Percentiles rank a stretch among this genome's conserved stretches.
Evolutionary conservation across 345 rosid species (phyloP).

Genomic region (Eucalyptus camaldulensis): DNA sequence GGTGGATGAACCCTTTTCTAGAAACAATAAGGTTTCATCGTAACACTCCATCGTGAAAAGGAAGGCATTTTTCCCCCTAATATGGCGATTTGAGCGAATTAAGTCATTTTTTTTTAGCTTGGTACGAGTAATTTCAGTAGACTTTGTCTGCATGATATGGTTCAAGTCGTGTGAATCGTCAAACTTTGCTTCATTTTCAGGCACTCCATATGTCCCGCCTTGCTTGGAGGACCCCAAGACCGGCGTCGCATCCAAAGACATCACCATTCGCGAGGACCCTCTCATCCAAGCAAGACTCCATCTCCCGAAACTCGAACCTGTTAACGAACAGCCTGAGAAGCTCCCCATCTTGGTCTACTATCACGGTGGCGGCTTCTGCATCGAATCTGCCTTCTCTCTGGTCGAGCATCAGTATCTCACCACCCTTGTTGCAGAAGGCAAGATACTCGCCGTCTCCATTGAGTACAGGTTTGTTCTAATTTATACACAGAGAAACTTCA

Average conservation of each 20-base stretch:
- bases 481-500: neutral
- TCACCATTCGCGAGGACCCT: slow-evolving; percentile 4
- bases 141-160: neutral
- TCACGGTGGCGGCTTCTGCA: slow-evolving; percentile 16
- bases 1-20: neutral
- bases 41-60: neutral
- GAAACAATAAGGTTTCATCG: neutral
- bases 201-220: slow-evolving; percentile 5
- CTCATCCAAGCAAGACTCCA: slow-evolving; percentile 5
- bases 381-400: slow-evolving; percentile 13
- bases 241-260: slow-evolving; percentile 15
- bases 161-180: neutral
- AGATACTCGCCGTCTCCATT: slow-evolving; percentile 10
- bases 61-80: neutral
- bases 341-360: slow-evolving; percentile 16
- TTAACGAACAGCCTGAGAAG: neutral
- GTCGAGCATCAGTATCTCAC: slow-evolving; percentile 3
- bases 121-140: neutral
- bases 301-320: slow-evolving; percentile 6
- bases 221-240: slow-evolving; percentile 3
- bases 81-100: neutral
- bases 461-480: slow-evolving; percentile 12
- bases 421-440: neutral
- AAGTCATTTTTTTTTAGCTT: neutral
- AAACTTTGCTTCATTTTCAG: neutral